Base-by-base conservation (phyloP, 768 basidiomycete genomes). In the Leucocoprinus sp. region DNA sequence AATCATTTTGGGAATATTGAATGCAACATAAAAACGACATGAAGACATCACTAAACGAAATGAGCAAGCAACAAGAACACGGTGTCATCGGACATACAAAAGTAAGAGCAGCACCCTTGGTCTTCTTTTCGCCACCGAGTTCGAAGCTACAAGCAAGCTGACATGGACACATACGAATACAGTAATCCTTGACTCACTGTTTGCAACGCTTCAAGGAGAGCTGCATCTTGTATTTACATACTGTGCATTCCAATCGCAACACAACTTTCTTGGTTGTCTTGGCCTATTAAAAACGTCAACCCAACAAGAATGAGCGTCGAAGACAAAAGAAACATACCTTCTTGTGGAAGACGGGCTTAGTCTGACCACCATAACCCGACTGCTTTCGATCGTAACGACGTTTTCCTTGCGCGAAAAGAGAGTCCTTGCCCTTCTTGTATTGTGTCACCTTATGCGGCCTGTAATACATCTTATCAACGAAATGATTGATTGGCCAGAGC, bases 271-370 rank as follows among this genome's bases (percentile, higher is more conserved):
- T 99, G 54, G 95, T 98, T 50, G 92, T 95, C 78, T 95, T 95
- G 49, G 92, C 91, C 86, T 90, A 61, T 14, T 43, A 39, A 33
- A n/a, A 48, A 4, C 9, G 3, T 28, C 17, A 28, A 17, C 9
- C 17, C 35, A 26, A 34, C 27, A 5, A 14, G 2, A 9, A 15
- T 14, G 3, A 28, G 11, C 38, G 3, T 18, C 15, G 12, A 18
- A 2, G 11, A 4, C 8, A 38, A 8, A 37, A 31, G 27, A 31
- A 31, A 63, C 71, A 58, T 54, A 82, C 92, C 84, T 96, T 98
- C 79, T 99, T 99, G 88, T 99, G 96, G 86, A 99, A 99, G 70
- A 99, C 93, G 51, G 95, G 95, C 76, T 99, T 99, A 50, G 95
- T 99, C 78, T 99, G 95, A 72, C 95, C 95, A 86, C 95, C 95